phyloP scores from a whole-genome alignment of 2,329 filamentous ascomycete species.

The Xylariaceae sp. region DNA sequence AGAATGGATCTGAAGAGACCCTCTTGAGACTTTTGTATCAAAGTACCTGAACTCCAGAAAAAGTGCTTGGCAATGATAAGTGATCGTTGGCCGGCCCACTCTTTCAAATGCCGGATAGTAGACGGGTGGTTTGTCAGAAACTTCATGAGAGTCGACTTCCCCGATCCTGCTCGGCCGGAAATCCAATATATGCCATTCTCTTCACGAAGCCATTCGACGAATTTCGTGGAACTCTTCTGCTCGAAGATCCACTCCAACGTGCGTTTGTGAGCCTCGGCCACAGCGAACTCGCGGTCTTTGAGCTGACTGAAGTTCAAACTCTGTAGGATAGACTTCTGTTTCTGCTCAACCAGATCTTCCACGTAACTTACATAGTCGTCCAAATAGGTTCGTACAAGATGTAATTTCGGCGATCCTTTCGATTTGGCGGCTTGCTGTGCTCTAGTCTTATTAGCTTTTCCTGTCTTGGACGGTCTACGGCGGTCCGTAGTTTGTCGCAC shows the following conservation, averaged over 20 bases:
- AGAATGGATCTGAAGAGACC: slow-evolving; percentile 8
- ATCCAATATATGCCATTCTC: slow-evolving; percentile 9
- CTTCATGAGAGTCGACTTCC: slow-evolving; percentile 15
- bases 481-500: not conserved
- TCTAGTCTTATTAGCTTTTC: not conserved
- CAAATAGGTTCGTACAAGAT: not conserved
- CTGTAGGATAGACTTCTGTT: not conserved
- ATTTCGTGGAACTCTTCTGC: not conserved
- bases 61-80: slow-evolving; percentile 3
- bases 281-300: not conserved
- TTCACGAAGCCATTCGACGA: not conserved
- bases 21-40: slow-evolving; percentile 9
- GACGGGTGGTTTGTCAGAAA: slow-evolving; percentile 1
- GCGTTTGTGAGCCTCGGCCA: not conserved
- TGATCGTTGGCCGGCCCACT: not conserved
- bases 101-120: not conserved
- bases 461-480: not conserved
- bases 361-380: not conserved
- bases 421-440: not conserved
- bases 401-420: not conserved
- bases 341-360: not conserved
- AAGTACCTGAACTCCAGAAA: slow-evolving; percentile 12
- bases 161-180: slow-evolving; percentile 6
- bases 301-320: not conserved
- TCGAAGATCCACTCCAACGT: not conserved